Conservation (phyloP, 371 early-diverging fungal species). For the Mucor plumbeus region DNA sequence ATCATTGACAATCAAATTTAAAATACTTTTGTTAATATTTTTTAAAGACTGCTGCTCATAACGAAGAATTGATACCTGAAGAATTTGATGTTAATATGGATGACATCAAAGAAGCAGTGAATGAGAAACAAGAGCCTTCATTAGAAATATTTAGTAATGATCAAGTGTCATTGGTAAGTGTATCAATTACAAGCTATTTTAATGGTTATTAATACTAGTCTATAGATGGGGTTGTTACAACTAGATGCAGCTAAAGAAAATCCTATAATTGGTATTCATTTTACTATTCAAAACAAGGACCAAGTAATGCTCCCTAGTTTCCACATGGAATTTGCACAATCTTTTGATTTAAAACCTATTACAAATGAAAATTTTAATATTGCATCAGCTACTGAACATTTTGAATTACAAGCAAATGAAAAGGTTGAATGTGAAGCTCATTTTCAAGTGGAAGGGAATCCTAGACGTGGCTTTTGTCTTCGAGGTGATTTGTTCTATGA, state of each 20-base stretch:
- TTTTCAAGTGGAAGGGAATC: slow-evolving; percentile 42
- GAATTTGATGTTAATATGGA: slow-evolving; percentile 20
- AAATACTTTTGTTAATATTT: neutral
- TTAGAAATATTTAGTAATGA: slow-evolving; percentile 30
- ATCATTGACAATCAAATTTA: neutral
- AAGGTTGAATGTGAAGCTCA: slow-evolving; percentile 34
- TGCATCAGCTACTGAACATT: slow-evolving; percentile 41
- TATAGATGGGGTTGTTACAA: slow-evolving; percentile 16
- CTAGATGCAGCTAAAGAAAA: slow-evolving; percentile 11
- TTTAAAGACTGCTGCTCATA: neutral
- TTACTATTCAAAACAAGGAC: slow-evolving; percentile 29
- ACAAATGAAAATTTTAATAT: slow-evolving; percentile 24
- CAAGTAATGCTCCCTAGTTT: slow-evolving; percentile 35
- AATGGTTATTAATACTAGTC: neutral
- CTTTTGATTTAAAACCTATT: slow-evolving; percentile 40
- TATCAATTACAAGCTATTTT: neutral
- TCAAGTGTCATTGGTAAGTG: slow-evolving; percentile 36
- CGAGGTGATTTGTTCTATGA: slow-evolving; percentile 46
- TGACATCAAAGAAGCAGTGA: slow-evolving; percentile 23
- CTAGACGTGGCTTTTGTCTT: slow-evolving; percentile 38
- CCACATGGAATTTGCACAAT: slow-evolving; percentile 38
- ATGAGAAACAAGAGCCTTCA: slow-evolving; percentile 17
- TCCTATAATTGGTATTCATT: slow-evolving; percentile 21
- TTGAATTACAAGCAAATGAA: slow-evolving; percentile 43
- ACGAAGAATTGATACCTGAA: slow-evolving; percentile 25